phyloP scores from a whole-genome alignment of 495 filamentous ascomycete species.

The Apiosordaria backusii region DNA sequence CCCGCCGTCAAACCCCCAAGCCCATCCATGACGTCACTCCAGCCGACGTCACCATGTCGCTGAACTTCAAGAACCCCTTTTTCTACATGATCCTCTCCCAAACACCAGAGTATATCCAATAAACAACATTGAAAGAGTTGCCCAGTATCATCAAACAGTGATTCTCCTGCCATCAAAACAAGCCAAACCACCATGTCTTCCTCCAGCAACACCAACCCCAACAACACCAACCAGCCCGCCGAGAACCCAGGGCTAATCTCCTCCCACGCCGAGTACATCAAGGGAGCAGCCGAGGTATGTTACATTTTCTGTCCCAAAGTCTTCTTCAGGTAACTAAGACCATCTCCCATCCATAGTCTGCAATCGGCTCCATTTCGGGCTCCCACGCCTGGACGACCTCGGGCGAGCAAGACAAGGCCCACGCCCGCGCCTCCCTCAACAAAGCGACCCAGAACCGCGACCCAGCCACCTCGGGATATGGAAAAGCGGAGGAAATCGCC shows the following conservation, averaged over 20 bases:
- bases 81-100: background rate
- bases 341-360: constrained; percentile 20
- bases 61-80: background rate
- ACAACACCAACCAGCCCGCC: constrained; percentile 17
- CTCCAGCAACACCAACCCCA: constrained; percentile 17
- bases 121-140: background rate
- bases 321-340: background rate
- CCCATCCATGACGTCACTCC: constrained; percentile 17
- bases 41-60: constrained; percentile 16
- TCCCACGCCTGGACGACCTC: constrained; percentile 44
- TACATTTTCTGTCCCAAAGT: background rate
- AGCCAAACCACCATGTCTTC: constrained; percentile 10
- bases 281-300: constrained; percentile 46
- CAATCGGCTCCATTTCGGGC: constrained; percentile 42
- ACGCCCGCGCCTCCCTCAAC: constrained; percentile 41
- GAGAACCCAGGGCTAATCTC: constrained; percentile 33
- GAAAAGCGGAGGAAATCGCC: constrained; percentile 43
- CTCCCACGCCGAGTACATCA: constrained; percentile 46
- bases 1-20: background rate
- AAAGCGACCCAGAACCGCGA: constrained; percentile 40
- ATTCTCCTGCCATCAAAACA: background rate
- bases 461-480: constrained; percentile 37
- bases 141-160: background rate
- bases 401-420: constrained; percentile 46
- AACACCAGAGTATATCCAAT: background rate